Evolutionary conservation across 2,329 filamentous ascomycete species (phyloP).

Genomic region (Penicillium sp.): DNA sequence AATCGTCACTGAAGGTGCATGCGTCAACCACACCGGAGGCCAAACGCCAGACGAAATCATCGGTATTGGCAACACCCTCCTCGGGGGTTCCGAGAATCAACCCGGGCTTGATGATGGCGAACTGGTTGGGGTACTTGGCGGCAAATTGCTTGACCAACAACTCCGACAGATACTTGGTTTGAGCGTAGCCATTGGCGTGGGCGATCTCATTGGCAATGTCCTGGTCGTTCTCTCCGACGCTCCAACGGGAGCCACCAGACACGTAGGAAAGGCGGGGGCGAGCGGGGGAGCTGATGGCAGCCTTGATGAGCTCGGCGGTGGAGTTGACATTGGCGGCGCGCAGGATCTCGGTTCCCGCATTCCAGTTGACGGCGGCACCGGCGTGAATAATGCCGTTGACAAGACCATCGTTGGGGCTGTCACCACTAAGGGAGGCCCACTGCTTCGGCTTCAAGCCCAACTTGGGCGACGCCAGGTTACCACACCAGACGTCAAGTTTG

Average conservation of each 20-base stretch:
- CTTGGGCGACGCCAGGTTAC: conserved; percentile 16
- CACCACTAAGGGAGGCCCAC: background rate
- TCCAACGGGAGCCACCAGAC: background rate
- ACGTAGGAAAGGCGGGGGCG: background rate
- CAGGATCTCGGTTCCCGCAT: background rate
- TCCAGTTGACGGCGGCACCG: conserved; percentile 1
- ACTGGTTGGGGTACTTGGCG: background rate
- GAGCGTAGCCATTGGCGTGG: background rate
- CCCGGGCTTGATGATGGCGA: conserved; percentile 19
- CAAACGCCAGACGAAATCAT: conserved; percentile 21
- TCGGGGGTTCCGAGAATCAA: conserved; percentile 14
- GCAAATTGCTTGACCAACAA: background rate
- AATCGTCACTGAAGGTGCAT: conserved; percentile 3
- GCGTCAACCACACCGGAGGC: conserved; percentile 11
- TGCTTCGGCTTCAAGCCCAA: background rate
- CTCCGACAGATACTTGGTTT: conserved; percentile 2
- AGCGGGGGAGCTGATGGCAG: background rate
- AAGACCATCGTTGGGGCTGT: background rate
- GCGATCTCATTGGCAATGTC: background rate
- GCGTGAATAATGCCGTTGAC: background rate
- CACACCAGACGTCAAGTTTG: conserved; percentile 24
- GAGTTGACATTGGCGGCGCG: conserved; percentile 1
- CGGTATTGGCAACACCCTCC: conserved; percentile 15
- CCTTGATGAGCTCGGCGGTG: background rate
- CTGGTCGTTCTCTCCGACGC: background rate